Evolutionary conservation across 169 alveolate genomes (phyloP).

Genomic region (Eimeria necatrix): DNA sequence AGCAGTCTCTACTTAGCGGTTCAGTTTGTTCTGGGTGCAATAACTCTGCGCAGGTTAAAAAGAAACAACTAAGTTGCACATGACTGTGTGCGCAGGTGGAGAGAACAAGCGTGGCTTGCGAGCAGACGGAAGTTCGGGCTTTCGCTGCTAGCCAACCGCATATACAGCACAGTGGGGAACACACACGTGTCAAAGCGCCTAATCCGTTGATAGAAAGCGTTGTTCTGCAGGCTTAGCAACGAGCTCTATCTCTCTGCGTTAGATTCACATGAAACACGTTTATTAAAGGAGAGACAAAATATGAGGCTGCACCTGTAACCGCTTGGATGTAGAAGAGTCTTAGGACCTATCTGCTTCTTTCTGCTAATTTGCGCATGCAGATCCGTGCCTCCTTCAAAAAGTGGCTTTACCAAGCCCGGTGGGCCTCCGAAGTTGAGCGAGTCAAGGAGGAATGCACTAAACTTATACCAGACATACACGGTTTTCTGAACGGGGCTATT

Average conservation of each 20-base stretch:
- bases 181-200: no score
- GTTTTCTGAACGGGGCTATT: neutral
- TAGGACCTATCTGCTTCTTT: neutral
- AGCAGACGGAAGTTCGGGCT: conserved; percentile 32
- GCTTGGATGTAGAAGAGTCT: no score
- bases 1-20: no score
- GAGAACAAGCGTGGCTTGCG: conserved; percentile 66
- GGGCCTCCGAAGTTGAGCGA: conserved; percentile 57
- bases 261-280: no score
- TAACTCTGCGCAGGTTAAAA: no score
- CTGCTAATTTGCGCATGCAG: neutral
- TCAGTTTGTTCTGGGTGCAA: no score
- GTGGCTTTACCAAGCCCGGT: conserved; percentile 52
- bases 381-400: conserved; percentile 44
- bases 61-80: neutral
- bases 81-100: conserved; percentile 39
- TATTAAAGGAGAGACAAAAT: no score
- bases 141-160: conserved; percentile 27
- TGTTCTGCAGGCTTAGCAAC: no score
- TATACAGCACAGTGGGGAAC: neutral
- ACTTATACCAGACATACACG: conserved; percentile 11
- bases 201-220: no score
- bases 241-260: no score
- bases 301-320: no score
- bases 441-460: neutral